Evolutionary conservation across 768 basidiomycete species (phyloP).

Genomic region (Russula ochroleuca): DNA sequence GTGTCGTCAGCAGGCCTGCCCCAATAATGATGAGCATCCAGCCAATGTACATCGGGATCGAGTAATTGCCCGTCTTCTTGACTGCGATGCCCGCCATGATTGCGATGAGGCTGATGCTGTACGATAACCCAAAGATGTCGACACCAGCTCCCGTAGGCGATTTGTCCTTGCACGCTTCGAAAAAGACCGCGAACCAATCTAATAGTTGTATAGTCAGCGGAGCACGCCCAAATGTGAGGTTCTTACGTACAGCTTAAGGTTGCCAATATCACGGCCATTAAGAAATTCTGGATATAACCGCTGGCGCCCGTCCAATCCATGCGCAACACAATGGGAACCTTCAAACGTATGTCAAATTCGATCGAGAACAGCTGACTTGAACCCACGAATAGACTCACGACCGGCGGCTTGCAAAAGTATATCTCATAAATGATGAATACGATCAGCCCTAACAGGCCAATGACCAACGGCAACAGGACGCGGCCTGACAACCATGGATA

Average conservation of each 20-base stretch:
- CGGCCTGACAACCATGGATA: conserved; percentile 40
- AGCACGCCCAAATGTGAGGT: no score
- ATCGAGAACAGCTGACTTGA: no score
- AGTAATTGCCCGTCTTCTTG: conserved; percentile 36
- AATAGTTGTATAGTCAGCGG: conserved; percentile 1
- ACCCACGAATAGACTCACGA: conserved; percentile 31
- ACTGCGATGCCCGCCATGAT: conserved; percentile 40
- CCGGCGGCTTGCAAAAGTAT: conserved; percentile 33
- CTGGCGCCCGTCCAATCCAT: conserved; percentile 35
- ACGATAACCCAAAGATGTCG: conserved; percentile 37
- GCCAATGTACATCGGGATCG: conserved; percentile 36
- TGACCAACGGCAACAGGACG: conserved; percentile 41
- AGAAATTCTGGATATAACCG: conserved; percentile 37
- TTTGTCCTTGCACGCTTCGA: conserved; percentile 40
- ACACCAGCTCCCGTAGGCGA: conserved; percentile 38
- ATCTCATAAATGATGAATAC: conserved; percentile 40
- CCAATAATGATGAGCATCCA: conserved; percentile 39
- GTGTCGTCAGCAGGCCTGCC: conserved; percentile 36
- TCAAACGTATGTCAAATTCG: background rate
- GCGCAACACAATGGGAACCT: conserved; percentile 37
- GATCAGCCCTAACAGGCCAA: conserved; percentile 39
- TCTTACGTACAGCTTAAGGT: conserved; percentile 20
- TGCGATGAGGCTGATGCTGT: conserved; percentile 39
- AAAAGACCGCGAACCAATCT: conserved; percentile 42
- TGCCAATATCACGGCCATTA: conserved; percentile 29